phyloP scores from a whole-genome alignment of 2,329 filamentous ascomycete genomes.

The Fusarium sp. region DNA sequence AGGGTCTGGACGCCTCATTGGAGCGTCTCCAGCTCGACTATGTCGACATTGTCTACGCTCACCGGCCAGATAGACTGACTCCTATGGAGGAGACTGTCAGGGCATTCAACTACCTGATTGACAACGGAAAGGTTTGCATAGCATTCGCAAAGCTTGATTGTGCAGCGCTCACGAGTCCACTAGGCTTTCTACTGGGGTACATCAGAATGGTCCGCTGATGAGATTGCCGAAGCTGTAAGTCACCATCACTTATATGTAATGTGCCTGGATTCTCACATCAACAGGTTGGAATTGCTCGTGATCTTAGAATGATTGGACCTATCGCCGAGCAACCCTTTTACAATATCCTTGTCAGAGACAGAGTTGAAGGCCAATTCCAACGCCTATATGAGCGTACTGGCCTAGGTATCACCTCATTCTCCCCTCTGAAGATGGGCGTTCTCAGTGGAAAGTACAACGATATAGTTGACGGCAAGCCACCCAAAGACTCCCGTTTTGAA shows the following conservation, averaged over 20 bases:
- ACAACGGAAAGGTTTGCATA: constrained; percentile 62
- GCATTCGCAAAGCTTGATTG: accelerated
- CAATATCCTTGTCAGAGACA: constrained; percentile 69
- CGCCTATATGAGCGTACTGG: constrained; percentile 68
- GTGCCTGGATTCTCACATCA: not conserved
- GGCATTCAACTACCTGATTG: constrained; percentile 76
- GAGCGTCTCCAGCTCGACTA: constrained; percentile 66
- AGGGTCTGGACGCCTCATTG: constrained; percentile 64
- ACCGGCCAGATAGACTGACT: constrained; percentile 72
- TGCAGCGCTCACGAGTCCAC: not conserved
- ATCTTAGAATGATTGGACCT: constrained; percentile 68
- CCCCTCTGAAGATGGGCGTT: constrained; percentile 66
- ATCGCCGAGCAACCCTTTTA: constrained; percentile 75
- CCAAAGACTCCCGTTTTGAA: constrained; percentile 66
- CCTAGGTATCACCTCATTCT: constrained; percentile 69
- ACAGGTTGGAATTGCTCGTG: constrained; percentile 64
- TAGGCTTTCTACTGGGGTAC: constrained; percentile 69
- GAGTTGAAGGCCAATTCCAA: constrained; percentile 71
- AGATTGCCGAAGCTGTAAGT: constrained; percentile 67
- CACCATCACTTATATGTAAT: not conserved
- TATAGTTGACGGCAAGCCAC: constrained; percentile 58
- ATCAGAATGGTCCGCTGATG: constrained; percentile 74
- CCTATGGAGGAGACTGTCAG: constrained; percentile 77
- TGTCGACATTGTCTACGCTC: constrained; percentile 76
- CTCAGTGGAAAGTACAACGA: constrained; percentile 74